A percentile compares a stretch with the other conserved stretches of the same genome.
Evolutionary conservation across 2,329 filamentous ascomycete genomes (phyloP).

Genomic region (Talaromyces sp.): DNA sequence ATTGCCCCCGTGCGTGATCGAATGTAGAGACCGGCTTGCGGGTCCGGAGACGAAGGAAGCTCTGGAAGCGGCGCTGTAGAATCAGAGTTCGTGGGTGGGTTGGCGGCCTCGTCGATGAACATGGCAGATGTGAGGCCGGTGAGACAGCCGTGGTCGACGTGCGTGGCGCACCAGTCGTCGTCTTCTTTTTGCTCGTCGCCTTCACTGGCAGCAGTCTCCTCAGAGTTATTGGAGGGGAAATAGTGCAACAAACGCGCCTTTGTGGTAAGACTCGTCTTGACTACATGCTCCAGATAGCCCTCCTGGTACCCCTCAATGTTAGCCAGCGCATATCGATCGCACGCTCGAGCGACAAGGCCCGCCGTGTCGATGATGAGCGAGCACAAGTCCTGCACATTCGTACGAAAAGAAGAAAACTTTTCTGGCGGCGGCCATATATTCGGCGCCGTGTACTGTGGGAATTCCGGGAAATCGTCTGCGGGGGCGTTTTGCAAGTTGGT

Average conservation of each 20-base stretch:
- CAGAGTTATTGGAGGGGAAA: slow-evolving; percentile 53
- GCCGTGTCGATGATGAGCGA: slow-evolving; percentile 83
- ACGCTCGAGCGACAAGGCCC: slow-evolving; percentile 81
- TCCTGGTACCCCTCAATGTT: slow-evolving; percentile 71
- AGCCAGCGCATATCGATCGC: slow-evolving; percentile 75
- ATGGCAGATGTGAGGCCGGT: slow-evolving; percentile 92
- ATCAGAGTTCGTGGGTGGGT: slow-evolving; percentile 22
- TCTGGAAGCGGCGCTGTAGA: slow-evolving; percentile 55
- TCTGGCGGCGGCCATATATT: slow-evolving; percentile 78
- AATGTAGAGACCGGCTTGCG: slow-evolving; percentile 87
- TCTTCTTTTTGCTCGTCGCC: slow-evolving; percentile 41
- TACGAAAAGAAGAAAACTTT: slow-evolving; percentile 69
- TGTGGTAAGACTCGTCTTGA: slow-evolving; percentile 77
- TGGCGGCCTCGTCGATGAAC: slow-evolving; percentile 75
- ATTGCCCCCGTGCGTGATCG: slow-evolving; percentile 74
- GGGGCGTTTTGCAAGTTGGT: slow-evolving; percentile 32
- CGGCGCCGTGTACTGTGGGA: slow-evolving; percentile 82
- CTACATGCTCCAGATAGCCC: slow-evolving; percentile 81
- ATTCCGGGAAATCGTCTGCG: slow-evolving; percentile 42
- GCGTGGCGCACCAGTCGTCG: slow-evolving; percentile 85
- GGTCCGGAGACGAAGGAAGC: slow-evolving; percentile 71
- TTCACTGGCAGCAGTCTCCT: not conserved
- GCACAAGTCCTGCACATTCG: slow-evolving; percentile 70
- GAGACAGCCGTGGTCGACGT: slow-evolving; percentile 82
- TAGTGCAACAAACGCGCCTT: slow-evolving; percentile 93